phyloP scores from a whole-genome alignment of 805 yeast genomes.

The Kurtzmaniella cleridarum region DNA sequence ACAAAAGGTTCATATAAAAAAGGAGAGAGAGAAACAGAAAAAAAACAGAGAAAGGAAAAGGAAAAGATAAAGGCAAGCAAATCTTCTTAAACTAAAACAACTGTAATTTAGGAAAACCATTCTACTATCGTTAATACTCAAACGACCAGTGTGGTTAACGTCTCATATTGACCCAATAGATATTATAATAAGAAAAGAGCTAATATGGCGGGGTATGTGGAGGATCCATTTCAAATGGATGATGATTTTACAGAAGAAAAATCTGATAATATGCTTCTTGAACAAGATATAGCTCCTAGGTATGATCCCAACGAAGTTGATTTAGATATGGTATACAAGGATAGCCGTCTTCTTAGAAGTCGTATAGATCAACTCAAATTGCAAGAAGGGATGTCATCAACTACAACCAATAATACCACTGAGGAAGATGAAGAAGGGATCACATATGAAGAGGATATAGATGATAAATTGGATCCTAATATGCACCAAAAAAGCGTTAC shows the following conservation, averaged over 20 bases:
- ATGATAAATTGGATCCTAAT: conserved; percentile 30
- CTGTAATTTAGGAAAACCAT: no score
- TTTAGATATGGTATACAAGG: conserved; percentile 5
- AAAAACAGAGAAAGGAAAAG: no score
- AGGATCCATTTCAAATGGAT: conserved; percentile 43
- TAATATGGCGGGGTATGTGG: conserved; percentile 25
- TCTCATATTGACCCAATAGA: no score
- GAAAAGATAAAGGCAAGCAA: no score
- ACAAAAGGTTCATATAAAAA: no score
- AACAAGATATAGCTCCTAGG: conserved; percentile 11
- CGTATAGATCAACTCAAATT: conserved; percentile 21
- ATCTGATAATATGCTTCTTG: conserved; percentile 1
- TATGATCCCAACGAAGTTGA: conserved; percentile 9
- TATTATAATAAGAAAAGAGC: not conserved
- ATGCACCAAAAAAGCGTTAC: conserved; percentile 1
- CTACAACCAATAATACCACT: conserved; percentile 16
- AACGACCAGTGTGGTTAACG: no score
- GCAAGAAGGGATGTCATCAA: conserved; percentile 11
- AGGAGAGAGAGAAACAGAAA: no score
- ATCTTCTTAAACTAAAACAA: no score
- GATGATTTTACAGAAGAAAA: conserved; percentile 20
- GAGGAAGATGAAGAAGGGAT: conserved; percentile 21
- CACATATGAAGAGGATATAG: conserved; percentile 34
- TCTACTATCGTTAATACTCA: no score
- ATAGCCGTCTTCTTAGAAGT: conserved; percentile 28